Percentiles rank a stretch among this genome's conserved stretches.
Conservation (phyloP, 2,329 filamentous ascomycete genomes). For the Hypoxylon sp. region DNA sequence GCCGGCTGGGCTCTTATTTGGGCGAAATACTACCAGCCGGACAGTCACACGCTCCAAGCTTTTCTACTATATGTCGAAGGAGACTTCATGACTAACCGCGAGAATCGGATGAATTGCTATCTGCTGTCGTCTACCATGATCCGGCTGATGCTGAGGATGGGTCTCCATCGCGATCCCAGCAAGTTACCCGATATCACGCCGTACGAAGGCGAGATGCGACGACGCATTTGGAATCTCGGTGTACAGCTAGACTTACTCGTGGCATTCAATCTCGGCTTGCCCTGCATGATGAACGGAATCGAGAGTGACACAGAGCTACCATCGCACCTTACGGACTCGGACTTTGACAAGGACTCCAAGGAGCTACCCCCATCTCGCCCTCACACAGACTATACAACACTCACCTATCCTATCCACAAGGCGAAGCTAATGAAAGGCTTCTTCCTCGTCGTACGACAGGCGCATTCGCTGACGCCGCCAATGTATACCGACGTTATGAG, state of each 20-base stretch:
- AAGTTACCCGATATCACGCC: constrained; percentile 59
- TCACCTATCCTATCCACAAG: constrained; percentile 64
- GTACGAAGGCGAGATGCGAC: constrained; percentile 63
- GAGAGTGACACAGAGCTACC: constrained; percentile 70
- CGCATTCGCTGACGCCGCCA: constrained; percentile 58
- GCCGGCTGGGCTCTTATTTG: constrained; percentile 60
- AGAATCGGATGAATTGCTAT: constrained; percentile 62
- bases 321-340: constrained; percentile 69
- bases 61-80: constrained; percentile 62
- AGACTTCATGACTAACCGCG: constrained; percentile 60
- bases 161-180: constrained; percentile 63
- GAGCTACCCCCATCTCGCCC: constrained; percentile 65
- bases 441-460: constrained; percentile 57
- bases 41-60: constrained; percentile 57
- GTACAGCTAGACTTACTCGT: constrained; percentile 69
- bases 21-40: constrained; percentile 60
- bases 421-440: constrained; percentile 57
- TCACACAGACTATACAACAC: constrained; percentile 64
- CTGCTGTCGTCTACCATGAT: constrained; percentile 59
- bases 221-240: constrained; percentile 61
- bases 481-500: constrained; percentile 58
- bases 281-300: constrained; percentile 69
- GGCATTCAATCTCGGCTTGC: constrained; percentile 72
- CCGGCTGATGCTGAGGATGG: constrained; percentile 66
- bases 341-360: constrained; percentile 64